These are phyloP conservation scores for Filobasidium wieringae DNA, from an alignment of 768 basidiomycete species.

Conservation along the genomic window DNA sequence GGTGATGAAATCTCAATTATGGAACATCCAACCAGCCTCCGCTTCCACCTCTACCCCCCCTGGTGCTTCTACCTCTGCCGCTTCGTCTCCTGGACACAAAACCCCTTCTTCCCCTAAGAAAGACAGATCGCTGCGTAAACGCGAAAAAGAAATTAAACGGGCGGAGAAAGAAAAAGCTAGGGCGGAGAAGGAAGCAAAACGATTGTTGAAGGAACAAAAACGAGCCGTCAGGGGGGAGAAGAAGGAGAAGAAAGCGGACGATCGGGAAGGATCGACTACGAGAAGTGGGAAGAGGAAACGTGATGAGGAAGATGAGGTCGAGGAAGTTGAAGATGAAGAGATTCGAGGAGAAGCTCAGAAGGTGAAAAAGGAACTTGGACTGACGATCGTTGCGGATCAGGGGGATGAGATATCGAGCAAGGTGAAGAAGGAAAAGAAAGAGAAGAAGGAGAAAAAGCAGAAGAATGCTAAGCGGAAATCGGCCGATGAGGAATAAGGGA, in stretches of 20 bases:
- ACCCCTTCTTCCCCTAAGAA: conserved; percentile 2
- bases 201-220: conserved; percentile 45
- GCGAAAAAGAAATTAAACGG: conserved; percentile 13
- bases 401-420: background rate
- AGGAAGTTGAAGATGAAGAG: conserved; percentile 3
- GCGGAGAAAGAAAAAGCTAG: conserved; percentile 32
- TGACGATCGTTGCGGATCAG: background rate
- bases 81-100: background rate
- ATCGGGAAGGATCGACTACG: background rate
- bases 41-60: background rate
- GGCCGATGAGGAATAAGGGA: background rate
- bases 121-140: conserved; percentile 16
- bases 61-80: background rate
- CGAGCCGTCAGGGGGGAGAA: conserved; percentile 15
- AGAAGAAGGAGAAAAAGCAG: background rate
- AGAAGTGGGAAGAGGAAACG: background rate
- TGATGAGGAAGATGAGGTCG: conserved; percentile 14
- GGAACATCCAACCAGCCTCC: background rate
- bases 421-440: background rate
- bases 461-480: conserved; percentile 9
- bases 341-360: conserved; percentile 17
- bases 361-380: conserved; percentile 13
- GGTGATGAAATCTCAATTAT: background rate
- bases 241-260: background rate
- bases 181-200: conserved; percentile 46